Percentiles rank a stretch among this genome's conserved stretches.
These are phyloP conservation scores for Penicillium psychrofluorescens DNA, from an alignment of 495 filamentous ascomycete species.

Conservation along the genomic window DNA sequence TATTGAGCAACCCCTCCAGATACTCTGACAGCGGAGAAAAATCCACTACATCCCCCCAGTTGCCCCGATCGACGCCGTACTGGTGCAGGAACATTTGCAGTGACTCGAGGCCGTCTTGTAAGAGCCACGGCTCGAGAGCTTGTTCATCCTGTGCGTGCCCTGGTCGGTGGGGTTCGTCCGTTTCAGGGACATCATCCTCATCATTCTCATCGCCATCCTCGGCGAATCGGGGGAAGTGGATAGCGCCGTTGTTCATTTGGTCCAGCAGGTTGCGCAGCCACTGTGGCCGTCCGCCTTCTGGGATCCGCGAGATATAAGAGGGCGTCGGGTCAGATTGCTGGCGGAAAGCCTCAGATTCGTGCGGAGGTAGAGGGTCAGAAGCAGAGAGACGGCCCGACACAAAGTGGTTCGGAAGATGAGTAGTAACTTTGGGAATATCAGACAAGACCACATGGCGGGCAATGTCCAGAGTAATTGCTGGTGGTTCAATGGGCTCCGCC, in stretches of 20 bases:
- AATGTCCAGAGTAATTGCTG: constrained; percentile 53
- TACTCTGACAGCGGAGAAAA: constrained; percentile 32
- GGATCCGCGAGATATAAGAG: constrained; percentile 26
- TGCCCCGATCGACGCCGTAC: constrained; percentile 38
- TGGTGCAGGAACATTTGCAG: constrained; percentile 32
- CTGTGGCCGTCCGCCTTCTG: constrained; percentile 26
- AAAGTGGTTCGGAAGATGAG: constrained; percentile 34
- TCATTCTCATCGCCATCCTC: constrained; percentile 7
- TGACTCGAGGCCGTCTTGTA: constrained; percentile 24
- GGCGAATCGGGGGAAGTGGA: constrained; percentile 18
- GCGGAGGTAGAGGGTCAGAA: constrained; percentile 39
- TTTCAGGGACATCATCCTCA: constrained; percentile 5
- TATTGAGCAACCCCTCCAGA: constrained; percentile 23
- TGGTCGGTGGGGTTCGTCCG: constrained; percentile 10
- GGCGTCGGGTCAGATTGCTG: constrained; percentile 33
- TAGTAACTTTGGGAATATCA: constrained; percentile 51
- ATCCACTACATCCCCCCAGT: constrained; percentile 35
- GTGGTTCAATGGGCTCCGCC: constrained; percentile 29
- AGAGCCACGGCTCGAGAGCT: constrained; percentile 30
- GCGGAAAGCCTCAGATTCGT: constrained; percentile 35
- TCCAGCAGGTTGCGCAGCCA: constrained; percentile 37
- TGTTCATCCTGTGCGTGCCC: constrained; percentile 18
- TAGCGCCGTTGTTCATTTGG: constrained; percentile 26
- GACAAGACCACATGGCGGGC: constrained; percentile 76
- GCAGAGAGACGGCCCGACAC: constrained; percentile 35